Evolutionary conservation across 2,329 filamentous ascomycete genomes (phyloP).

Genomic region (Pseudogymnoascus destructans): DNA sequence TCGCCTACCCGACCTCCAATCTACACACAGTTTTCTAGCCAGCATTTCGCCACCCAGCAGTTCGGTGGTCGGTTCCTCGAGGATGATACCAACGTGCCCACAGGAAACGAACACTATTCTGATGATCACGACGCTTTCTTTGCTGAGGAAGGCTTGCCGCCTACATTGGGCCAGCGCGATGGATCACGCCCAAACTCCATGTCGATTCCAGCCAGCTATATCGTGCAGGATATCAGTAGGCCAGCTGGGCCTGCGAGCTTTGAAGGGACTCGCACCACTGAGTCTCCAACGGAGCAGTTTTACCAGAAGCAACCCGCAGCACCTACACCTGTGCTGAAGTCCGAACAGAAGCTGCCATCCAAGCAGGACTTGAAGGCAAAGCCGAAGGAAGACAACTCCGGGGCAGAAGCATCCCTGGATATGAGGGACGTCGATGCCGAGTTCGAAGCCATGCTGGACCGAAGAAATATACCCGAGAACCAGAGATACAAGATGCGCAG

Average conservation of each 20-base stretch:
- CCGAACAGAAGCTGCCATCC: neutral
- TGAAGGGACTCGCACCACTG: neutral
- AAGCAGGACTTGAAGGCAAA: neutral
- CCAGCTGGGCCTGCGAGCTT: conserved; percentile 8
- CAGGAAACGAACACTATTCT: conserved; percentile 23
- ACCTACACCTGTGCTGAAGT: neutral
- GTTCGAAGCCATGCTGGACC: conserved; percentile 57
- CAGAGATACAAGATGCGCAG: conserved; percentile 92
- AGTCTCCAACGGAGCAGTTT: conserved; percentile 1
- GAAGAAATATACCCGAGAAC: conserved; percentile 85
- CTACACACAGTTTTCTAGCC: conserved; percentile 59
- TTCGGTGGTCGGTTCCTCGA: conserved; percentile 27
- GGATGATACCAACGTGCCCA: conserved; percentile 26
- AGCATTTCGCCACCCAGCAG: conserved; percentile 28
- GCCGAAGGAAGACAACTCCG: neutral
- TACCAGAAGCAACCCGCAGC: neutral
- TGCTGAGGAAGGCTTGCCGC: conserved; percentile 15
- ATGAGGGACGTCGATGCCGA: conserved; percentile 43
- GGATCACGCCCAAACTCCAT: conserved; percentile 22
- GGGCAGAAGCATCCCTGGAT: conserved; percentile 27
- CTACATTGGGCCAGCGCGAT: conserved; percentile 20
- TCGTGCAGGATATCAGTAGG: conserved; percentile 24
- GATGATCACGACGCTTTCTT: conserved; percentile 16
- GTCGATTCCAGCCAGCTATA: conserved; percentile 26
- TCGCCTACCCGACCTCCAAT: conserved; percentile 46